phyloP scores from a whole-genome alignment of 2,329 filamentous ascomycete species.

The Xylaria sp. region DNA sequence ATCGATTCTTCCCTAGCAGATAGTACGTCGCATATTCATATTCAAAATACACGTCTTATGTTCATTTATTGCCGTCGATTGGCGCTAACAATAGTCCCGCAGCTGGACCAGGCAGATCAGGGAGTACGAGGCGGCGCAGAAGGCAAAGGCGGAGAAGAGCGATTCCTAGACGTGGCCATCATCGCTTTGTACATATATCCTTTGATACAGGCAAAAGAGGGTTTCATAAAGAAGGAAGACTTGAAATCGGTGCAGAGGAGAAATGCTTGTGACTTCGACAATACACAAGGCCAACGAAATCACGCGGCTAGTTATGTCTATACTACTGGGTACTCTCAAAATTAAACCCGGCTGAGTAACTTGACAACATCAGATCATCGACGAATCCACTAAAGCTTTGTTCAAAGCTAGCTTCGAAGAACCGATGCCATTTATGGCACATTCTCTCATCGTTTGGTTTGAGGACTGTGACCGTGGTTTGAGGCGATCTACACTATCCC shows the following conservation, averaged over 20 bases:
- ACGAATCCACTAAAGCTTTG: background rate
- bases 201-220: conserved; percentile 38
- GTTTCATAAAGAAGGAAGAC: conserved; percentile 3
- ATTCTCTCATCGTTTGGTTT: background rate
- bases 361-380: background rate
- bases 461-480: background rate
- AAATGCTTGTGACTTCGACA: background rate
- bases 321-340: background rate
- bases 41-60: no score
- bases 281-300: background rate
- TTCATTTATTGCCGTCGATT: background rate
- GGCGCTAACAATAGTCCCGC: conserved; percentile 28
- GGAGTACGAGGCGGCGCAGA: conserved; percentile 57
- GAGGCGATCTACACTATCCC: no score
- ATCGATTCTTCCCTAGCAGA: conserved; percentile 86
- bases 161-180: conserved; percentile 41
- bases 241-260: background rate
- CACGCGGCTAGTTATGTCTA: background rate
- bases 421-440: background rate
- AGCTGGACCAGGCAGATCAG: conserved; percentile 61
- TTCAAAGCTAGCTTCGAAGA: background rate
- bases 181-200: conserved; percentile 42
- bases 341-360: background rate
- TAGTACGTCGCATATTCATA: conserved; percentile 67
- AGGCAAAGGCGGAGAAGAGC: conserved; percentile 44